Conservation (phyloP, 352 stramenopile genomes). For the Aphanomyces invadans region DNA sequence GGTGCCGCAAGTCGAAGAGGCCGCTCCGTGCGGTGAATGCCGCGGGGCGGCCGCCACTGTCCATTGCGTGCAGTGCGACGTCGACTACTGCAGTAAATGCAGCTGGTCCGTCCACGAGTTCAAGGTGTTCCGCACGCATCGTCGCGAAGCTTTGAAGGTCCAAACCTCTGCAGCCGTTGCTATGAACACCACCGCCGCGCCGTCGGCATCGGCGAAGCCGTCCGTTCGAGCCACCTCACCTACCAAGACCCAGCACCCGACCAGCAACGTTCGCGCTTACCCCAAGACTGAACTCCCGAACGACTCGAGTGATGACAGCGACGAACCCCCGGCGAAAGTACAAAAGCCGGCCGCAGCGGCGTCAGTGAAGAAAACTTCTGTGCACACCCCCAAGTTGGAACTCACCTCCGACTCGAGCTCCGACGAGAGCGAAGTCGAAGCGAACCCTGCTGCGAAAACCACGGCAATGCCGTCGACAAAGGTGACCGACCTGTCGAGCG, state of each 20-base stretch:
- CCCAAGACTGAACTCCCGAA: slow-evolving; percentile 8
- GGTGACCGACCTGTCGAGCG: background rate
- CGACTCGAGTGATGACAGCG: background rate
- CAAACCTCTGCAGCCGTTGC: background rate
- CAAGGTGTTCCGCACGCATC: slow-evolving; percentile 20
- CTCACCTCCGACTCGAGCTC: background rate
- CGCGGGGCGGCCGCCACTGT: background rate
- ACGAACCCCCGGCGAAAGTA: background rate
- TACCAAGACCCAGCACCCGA: background rate
- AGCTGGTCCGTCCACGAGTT: slow-evolving; percentile 23
- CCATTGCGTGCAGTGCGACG: slow-evolving; percentile 17
- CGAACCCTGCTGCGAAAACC: background rate
- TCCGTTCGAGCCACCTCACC: background rate
- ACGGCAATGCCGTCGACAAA: background rate
- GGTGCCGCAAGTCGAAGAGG: background rate
- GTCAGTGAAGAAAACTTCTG: too few relatives aligned
- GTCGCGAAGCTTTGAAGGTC: slow-evolving; percentile 10
- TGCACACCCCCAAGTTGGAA: background rate
- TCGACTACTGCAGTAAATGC: slow-evolving; percentile 21
- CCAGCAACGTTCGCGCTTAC: background rate
- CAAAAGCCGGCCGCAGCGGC: background rate
- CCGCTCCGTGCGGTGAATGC: slow-evolving; percentile 10
- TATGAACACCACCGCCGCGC: background rate
- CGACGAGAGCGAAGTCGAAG: slow-evolving; percentile 5
- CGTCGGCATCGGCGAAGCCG: background rate